Evolutionary conservation across 345 rosid species (phyloP).

Genomic region (Dipteronia dyeriana): DNA sequence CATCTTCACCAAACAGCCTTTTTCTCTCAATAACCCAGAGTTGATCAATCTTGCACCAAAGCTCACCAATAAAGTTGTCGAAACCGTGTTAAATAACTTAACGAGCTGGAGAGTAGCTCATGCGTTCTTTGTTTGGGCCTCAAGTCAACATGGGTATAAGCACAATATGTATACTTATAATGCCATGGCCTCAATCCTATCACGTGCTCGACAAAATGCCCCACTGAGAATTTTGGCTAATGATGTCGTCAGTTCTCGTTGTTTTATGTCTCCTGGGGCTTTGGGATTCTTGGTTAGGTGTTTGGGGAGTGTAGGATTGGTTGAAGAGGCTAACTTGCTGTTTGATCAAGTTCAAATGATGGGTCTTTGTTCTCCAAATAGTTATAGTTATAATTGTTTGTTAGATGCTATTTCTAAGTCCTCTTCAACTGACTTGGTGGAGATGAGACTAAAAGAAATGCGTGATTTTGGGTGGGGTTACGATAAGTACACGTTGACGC

Average conservation of each 20-base stretch:
- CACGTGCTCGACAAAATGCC: constrained; percentile 93
- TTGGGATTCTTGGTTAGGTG: constrained; percentile 79
- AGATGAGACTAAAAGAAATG: constrained; percentile 73
- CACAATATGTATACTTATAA: constrained; percentile 72
- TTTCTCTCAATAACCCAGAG: constrained; percentile 46
- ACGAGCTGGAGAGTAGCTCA: constrained; percentile 60
- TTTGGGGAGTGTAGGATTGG: constrained; percentile 67
- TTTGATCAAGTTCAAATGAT: constrained; percentile 57
- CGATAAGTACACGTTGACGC: constrained; percentile 74
- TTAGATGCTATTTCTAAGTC: constrained; percentile 69
- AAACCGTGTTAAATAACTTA: constrained; percentile 53
- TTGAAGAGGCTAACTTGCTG: constrained; percentile 61
- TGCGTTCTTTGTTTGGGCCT: constrained; percentile 68
- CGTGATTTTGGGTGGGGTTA: constrained; percentile 46
- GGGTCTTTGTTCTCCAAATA: constrained; percentile 70
- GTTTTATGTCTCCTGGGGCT: constrained; percentile 74
- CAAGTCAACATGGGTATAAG: constrained; percentile 57
- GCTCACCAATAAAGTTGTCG: constrained; percentile 63
- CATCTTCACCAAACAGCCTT: constrained; percentile 57
- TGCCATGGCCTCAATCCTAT: constrained; percentile 84
- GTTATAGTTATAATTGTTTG: constrained; percentile 76
- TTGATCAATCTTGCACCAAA: constrained; percentile 50
- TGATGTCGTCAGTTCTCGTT: constrained; percentile 51
- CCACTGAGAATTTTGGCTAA: constrained; percentile 48
- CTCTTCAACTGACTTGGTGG: constrained; percentile 52